Conservation (phyloP, 73 alveolate genomes). For the Uronychia binucleata region DNA sequence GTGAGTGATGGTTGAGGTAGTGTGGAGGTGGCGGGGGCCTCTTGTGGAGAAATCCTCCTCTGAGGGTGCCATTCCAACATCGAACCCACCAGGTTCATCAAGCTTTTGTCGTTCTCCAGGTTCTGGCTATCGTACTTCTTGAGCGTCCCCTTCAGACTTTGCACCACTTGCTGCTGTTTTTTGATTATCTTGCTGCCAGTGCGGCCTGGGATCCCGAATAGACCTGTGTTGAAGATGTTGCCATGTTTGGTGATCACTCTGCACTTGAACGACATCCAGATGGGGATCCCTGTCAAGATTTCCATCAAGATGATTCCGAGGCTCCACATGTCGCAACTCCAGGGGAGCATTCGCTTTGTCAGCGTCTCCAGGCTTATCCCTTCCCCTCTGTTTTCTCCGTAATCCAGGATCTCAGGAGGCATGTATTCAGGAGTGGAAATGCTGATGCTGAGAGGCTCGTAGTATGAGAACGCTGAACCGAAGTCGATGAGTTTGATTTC, state of each 20-base stretch:
- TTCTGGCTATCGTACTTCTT: conserved; percentile 45
- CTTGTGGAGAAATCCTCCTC: conserved; percentile 70
- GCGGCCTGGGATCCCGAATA: conserved; percentile 65
- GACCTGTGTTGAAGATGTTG: conserved; percentile 42
- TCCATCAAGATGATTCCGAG: conserved; percentile 73
- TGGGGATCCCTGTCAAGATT: conserved; percentile 73
- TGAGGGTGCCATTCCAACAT: conserved; percentile 70
- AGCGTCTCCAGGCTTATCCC: conserved; percentile 1
- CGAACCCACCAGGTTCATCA: conserved; percentile 48
- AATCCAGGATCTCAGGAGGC: conserved; percentile 62
- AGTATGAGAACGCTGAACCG: conserved; percentile 67
- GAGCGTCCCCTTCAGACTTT: conserved; percentile 6
- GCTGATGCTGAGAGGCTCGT: conserved; percentile 22
- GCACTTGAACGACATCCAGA: conserved; percentile 72
- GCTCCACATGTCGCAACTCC: conserved; percentile 79
- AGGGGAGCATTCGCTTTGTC: conserved; percentile 60
- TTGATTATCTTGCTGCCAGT: conserved; percentile 50
- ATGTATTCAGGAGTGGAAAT: conserved; percentile 81
- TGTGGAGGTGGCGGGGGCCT: conserved; percentile 61
- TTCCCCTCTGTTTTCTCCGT: conserved; percentile 33
- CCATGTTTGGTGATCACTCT: conserved; percentile 44
- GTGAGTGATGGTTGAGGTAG: conserved; percentile 9
- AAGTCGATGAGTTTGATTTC: conserved; percentile 71
- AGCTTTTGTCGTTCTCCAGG: conserved; percentile 44
- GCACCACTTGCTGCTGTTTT: conserved; percentile 23